These are phyloP conservation scores for Linanthus parryae DNA, from an alignment of 148 eudicot species.

Conservation along the genomic window DNA sequence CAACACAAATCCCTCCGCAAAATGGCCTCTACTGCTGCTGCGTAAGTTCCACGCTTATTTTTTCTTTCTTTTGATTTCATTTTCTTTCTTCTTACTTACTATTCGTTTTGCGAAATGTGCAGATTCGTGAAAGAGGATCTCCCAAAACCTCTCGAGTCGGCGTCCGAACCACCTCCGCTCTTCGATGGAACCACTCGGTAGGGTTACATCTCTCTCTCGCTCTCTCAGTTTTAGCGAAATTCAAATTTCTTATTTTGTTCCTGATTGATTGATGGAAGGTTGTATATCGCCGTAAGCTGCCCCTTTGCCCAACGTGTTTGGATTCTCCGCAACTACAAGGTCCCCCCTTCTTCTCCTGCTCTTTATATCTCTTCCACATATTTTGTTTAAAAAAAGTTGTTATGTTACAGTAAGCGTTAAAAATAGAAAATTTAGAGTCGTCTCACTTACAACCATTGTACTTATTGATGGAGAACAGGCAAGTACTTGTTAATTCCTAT, in stretches of 20 bases:
- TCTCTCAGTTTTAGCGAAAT: not conserved
- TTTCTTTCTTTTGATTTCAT: not conserved
- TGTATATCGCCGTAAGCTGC: slow-evolving; percentile 48
- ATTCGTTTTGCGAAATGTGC: too few relatives aligned
- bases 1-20: too few relatives aligned
- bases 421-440: too few relatives aligned
- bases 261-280: slow-evolving; percentile 25
- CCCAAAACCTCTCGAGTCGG: slow-evolving; percentile 27
- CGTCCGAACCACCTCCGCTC: slow-evolving; percentile 56
- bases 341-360: slow-evolving; percentile 5
- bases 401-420: too few relatives aligned
- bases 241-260: not conserved
- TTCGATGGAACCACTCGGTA: slow-evolving; percentile 75
- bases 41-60: too few relatives aligned
- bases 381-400: too few relatives aligned
- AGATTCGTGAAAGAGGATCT: slow-evolving; percentile 3
- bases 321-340: slow-evolving; percentile 70
- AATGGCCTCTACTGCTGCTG: too few relatives aligned
- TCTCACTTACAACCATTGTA: too few relatives aligned
- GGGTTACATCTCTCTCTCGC: not conserved
- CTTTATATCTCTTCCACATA: too few relatives aligned
- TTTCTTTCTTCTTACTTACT: slow-evolving; percentile 17
- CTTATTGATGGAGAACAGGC: too few relatives aligned
- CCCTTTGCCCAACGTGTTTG: slow-evolving; percentile 73
- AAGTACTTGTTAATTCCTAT: too few relatives aligned